Evolutionary conservation across 495 filamentous ascomycete species (phyloP).

Genomic region (Penicillium canariense): DNA sequence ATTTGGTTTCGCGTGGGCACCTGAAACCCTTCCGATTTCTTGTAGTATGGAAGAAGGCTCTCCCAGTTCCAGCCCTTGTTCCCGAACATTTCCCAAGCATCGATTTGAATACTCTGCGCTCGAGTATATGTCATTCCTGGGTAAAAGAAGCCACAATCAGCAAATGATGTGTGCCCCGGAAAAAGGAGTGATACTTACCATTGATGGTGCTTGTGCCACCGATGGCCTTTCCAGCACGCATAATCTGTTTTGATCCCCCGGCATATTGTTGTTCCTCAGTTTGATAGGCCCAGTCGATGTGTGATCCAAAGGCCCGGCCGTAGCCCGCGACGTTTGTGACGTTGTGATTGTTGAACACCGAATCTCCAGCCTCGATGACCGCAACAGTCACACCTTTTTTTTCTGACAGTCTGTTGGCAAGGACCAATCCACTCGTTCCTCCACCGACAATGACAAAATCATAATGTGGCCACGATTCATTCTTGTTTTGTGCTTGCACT

Average conservation of each 20-base stretch:
- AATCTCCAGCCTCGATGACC: conserved; percentile 54
- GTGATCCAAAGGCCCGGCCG: conserved; percentile 35
- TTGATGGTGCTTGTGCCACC: conserved; percentile 55
- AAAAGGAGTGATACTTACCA: conserved; percentile 26
- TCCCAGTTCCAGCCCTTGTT: conserved; percentile 66
- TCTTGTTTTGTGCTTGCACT: conserved; percentile 11
- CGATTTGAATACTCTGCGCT: conserved; percentile 36
- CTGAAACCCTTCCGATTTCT: conserved; percentile 42
- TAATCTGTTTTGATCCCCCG: conserved; percentile 32
- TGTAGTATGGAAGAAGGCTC: conserved; percentile 56
- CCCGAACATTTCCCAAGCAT: conserved; percentile 58
- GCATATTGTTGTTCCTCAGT: conserved; percentile 43
- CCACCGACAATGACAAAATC: conserved; percentile 52
- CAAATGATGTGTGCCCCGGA: background rate
- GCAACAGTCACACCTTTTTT: conserved; percentile 42
- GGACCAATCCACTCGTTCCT: conserved; percentile 50
- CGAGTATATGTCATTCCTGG: conserved; percentile 49
- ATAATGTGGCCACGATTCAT: conserved; percentile 9
- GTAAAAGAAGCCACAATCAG: background rate
- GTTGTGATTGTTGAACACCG: conserved; percentile 48
- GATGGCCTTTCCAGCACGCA: conserved; percentile 48
- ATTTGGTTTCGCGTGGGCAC: conserved; percentile 38
- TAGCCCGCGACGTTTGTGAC: conserved; percentile 44
- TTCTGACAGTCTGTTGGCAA: conserved; percentile 52
- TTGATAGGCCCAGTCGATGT: conserved; percentile 53